phyloP scores from a whole-genome alignment of 106 monocot genomes.

The Dendrobium chrysotoxum region DNA sequence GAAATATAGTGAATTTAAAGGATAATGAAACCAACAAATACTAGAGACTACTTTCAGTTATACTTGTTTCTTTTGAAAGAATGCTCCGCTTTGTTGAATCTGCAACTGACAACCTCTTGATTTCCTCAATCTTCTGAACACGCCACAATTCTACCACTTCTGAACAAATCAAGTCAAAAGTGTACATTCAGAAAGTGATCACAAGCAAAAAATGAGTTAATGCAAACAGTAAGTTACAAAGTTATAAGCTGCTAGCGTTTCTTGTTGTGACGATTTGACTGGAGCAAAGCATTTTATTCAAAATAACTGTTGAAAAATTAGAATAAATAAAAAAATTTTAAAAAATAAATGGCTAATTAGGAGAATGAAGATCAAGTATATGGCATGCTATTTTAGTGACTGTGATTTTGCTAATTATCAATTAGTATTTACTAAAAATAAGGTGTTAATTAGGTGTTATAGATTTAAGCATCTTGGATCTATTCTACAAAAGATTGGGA shows the following conservation, averaged over 20 bases:
- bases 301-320: neutral
- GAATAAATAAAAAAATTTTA: neutral
- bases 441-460: neutral
- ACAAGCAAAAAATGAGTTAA: neutral
- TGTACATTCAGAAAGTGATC: neutral
- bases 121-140: slow-evolving; percentile 47
- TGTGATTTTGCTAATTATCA: neutral
- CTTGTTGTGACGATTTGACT: neutral
- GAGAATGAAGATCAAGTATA: neutral
- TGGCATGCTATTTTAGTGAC: neutral
- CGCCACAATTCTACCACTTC: slow-evolving; percentile 76
- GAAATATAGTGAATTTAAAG: neutral
- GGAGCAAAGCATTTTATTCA: neutral
- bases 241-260: neutral
- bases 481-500: neutral
- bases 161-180: slow-evolving; percentile 15
- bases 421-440: neutral
- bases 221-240: neutral
- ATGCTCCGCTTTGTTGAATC: slow-evolving; percentile 31
- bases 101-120: slow-evolving; percentile 20
- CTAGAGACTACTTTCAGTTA: slow-evolving; percentile 7
- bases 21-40: neutral
- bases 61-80: slow-evolving; percentile 51
- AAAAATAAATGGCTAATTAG: neutral
- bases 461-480: neutral